A percentile compares a stretch with the other conserved stretches of the same genome.
phyloP scores from a whole-genome alignment of 768 basidiomycete species.

The Xanthoconium purpureum region DNA sequence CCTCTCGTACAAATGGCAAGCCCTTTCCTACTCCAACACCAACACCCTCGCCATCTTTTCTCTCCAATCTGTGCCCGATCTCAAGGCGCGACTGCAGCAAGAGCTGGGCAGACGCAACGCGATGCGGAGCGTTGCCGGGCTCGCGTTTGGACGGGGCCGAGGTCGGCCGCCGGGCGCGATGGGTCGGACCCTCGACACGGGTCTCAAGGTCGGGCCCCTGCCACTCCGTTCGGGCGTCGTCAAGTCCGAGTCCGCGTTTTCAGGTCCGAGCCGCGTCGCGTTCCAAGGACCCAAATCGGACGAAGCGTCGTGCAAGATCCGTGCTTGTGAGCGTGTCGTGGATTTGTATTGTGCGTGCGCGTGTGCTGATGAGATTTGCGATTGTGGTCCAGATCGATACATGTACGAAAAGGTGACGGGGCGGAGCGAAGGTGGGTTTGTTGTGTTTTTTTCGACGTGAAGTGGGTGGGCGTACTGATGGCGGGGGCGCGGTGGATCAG shows the following conservation, averaged over 20 bases:
- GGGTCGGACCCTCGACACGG: conserved; percentile 6
- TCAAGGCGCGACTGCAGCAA: conserved; percentile 44
- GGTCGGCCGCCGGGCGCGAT: neutral
- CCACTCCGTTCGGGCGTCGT: conserved; percentile 7
- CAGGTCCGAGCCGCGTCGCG: conserved; percentile 28
- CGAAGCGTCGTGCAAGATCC: conserved; percentile 36
- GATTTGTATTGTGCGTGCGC: neutral
- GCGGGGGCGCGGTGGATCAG: conserved; percentile 36
- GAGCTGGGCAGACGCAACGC: conserved; percentile 27
- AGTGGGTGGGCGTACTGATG: neutral
- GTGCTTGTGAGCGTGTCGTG: conserved; percentile 51
- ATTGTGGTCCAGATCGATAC: conserved; percentile 63
- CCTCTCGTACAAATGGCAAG: conserved; percentile 71
- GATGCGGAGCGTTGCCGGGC: conserved; percentile 15
- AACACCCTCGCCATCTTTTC: conserved; percentile 46
- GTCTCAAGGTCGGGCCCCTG: conserved; percentile 15
- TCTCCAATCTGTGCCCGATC: conserved; percentile 43
- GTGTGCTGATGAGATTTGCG: neutral
- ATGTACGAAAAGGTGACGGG: conserved; percentile 92
- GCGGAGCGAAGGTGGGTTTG: conserved; percentile 66
- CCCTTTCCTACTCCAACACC: conserved; percentile 35
- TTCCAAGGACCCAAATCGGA: conserved; percentile 33
- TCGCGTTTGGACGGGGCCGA: conserved; percentile 11
- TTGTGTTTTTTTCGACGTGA: neutral
- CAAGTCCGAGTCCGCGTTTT: conserved; percentile 20